Conservation (phyloP, 1,139 yeast species). For the Kodamaea fungicola region DNA sequence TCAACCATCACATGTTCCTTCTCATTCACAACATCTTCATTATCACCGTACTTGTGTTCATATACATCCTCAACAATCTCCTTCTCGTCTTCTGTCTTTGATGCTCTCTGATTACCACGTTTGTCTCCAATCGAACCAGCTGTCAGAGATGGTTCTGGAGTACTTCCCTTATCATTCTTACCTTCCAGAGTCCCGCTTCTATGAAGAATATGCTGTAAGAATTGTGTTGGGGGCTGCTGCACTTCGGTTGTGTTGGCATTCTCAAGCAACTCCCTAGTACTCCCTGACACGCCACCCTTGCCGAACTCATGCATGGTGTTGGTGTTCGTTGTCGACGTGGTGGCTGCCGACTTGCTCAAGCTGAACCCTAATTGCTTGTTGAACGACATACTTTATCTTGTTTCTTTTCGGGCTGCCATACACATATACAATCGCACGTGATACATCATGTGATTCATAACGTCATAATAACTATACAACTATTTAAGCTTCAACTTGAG, state of each 20-base stretch:
- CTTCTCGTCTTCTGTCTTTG: conserved; percentile 6
- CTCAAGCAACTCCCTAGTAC: background rate
- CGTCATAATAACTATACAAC: conserved; percentile 9
- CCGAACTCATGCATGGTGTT: conserved; percentile 20
- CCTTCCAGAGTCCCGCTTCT: conserved; percentile 7
- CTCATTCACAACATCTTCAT: background rate
- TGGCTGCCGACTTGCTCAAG: conserved; percentile 40
- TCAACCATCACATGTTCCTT: background rate
- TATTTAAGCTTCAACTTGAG: conserved; percentile 22
- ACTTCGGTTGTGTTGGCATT: background rate
- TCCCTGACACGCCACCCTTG: background rate
- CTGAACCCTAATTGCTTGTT: conserved; percentile 36
- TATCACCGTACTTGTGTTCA: conserved; percentile 7
- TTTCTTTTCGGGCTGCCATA: no score
- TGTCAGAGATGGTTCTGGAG: no score
- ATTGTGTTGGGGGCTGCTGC: conserved; percentile 15
- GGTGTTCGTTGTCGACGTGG: conserved; percentile 40
- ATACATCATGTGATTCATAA: background rate
- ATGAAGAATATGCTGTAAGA: conserved; percentile 18
- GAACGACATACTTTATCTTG: conserved; percentile 22
- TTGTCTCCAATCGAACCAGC: no score
- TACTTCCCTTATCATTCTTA: background rate
- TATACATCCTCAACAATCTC: conserved; percentile 11
- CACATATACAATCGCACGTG: no score
- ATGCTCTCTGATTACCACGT: no score